phyloP scores from a whole-genome alignment of 257 asterid genomes.

The Penstemon barbatus region DNA sequence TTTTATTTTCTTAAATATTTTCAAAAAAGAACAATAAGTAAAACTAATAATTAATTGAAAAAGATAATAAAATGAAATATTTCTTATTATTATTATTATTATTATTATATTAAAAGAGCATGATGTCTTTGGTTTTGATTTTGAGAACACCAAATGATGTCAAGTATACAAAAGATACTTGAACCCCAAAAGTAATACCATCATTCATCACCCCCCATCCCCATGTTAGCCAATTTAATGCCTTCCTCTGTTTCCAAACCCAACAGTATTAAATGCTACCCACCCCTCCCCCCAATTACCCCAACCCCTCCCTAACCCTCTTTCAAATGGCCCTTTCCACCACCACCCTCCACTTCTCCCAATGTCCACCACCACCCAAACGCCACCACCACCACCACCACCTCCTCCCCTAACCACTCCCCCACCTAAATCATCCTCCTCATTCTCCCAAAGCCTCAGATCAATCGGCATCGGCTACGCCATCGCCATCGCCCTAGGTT shows the following conservation, averaged over 20 bases:
- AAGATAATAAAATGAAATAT: too few species aligned
- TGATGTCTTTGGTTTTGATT: too few species aligned
- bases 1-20: too few species aligned
- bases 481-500: slow-evolving; percentile 75
- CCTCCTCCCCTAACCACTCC: slow-evolving; percentile 27
- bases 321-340: slow-evolving; percentile 51
- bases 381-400: slow-evolving; percentile 48
- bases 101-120: neutral
- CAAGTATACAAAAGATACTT: neutral
- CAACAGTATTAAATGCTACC: slow-evolving; percentile 57
- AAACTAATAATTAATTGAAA: too few species aligned
- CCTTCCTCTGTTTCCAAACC: slow-evolving; percentile 43
- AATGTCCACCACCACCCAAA: slow-evolving; percentile 42
- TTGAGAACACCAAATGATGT: too few species aligned
- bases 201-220: neutral
- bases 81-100: neutral
- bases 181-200: neutral
- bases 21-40: too few species aligned
- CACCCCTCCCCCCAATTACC: neutral
- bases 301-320: slow-evolving; percentile 23
- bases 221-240: slow-evolving; percentile 57
- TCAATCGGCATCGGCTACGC: slow-evolving; percentile 72
- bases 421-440: slow-evolving; percentile 14
- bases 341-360: slow-evolving; percentile 34
- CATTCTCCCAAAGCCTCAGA: slow-evolving; percentile 33